Evolutionary conservation across 352 stramenopile species (phyloP).

Genomic region (Phytophthora syringae): DNA sequence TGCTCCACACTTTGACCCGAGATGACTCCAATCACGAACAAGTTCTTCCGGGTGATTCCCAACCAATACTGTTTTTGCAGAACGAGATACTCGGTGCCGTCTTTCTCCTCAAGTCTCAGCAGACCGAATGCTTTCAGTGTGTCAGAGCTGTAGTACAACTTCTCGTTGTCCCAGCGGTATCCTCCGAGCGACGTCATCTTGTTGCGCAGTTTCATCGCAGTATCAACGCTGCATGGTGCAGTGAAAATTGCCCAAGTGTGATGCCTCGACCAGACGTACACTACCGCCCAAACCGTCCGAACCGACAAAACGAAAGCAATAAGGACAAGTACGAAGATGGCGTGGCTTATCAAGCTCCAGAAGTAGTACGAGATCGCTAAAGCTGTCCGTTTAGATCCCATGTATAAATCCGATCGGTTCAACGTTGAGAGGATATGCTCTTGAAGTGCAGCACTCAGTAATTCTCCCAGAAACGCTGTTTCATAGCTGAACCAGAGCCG

Average conservation of each 20-base stretch:
- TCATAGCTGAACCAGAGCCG: constrained; percentile 37
- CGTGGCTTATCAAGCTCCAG: constrained; percentile 25
- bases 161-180: constrained; percentile 22
- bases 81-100: constrained; percentile 24
- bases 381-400: constrained; percentile 20
- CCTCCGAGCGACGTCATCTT: constrained; percentile 27
- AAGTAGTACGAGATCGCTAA: too few relatives aligned
- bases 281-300: constrained; percentile 18
- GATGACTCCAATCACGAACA: constrained; percentile 30
- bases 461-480: constrained; percentile 24
- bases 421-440: constrained; percentile 22
- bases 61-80: constrained; percentile 32
- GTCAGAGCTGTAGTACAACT: constrained; percentile 23
- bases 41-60: constrained; percentile 8
- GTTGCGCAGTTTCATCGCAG: constrained; percentile 12
- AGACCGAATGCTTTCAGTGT: constrained; percentile 31
- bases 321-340: constrained; percentile 21
- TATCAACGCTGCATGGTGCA: constrained; percentile 24
- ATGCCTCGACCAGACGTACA: constrained; percentile 18
- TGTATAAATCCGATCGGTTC: constrained; percentile 10
- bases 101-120: constrained; percentile 20
- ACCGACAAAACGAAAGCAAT: constrained; percentile 19
- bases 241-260: constrained; percentile 14
- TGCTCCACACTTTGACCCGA: constrained; percentile 18
- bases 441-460: constrained; percentile 17